phyloP scores from a whole-genome alignment of 495 filamentous ascomycete species.

The Lasiosphaeria ovina region DNA sequence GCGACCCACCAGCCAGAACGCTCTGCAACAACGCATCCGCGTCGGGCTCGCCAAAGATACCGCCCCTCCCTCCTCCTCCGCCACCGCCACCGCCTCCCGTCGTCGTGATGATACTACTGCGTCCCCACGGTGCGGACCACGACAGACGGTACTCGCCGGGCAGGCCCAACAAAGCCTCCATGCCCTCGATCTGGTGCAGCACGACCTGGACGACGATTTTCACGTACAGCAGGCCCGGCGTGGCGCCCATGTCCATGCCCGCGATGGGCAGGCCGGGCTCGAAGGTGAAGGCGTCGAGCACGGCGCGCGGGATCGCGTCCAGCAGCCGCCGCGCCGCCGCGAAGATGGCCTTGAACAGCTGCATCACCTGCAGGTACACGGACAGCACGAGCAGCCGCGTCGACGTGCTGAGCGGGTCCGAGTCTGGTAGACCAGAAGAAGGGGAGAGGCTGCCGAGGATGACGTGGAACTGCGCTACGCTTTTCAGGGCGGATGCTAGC shows the following conservation, averaged over 20 bases:
- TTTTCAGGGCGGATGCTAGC: neutral
- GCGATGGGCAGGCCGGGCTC: neutral
- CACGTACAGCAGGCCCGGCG: neutral
- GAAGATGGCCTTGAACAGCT: neutral
- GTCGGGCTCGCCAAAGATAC: neutral
- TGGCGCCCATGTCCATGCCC: neutral
- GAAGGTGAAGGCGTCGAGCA: neutral
- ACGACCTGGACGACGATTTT: neutral
- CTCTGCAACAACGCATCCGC: neutral
- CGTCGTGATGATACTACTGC: no score
- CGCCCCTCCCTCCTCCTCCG: neutral
- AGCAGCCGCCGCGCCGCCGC: neutral
- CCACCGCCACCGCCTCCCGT: neutral
- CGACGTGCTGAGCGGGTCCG: neutral
- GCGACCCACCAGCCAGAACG: neutral
- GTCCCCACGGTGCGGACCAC: no score
- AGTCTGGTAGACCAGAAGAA: neutral
- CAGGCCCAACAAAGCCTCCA: conserved; percentile 2
- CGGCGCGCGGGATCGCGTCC: neutral
- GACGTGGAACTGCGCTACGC: neutral
- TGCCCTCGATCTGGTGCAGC: neutral
- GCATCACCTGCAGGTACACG: neutral
- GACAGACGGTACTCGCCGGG: neutral
- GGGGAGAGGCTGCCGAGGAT: neutral
- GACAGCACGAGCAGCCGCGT: neutral